phyloP scores from a whole-genome alignment of 1,139 yeast species.

The Protomyces inundatus region DNA sequence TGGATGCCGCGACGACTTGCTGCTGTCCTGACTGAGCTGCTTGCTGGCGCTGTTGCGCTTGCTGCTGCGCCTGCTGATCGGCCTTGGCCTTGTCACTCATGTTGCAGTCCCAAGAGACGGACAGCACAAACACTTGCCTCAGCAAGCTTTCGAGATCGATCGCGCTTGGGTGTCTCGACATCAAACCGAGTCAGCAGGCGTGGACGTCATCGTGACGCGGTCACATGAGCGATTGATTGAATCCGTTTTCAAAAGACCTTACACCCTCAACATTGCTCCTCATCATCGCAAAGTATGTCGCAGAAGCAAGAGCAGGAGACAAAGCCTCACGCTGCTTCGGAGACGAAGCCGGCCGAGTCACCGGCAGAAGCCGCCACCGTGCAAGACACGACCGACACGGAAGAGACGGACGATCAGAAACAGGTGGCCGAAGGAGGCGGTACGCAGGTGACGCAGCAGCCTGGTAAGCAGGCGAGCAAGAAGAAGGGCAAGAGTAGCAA shows the following conservation, averaged over 20 bases:
- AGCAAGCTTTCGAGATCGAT: no score
- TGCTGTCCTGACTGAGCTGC: background rate
- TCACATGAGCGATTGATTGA: no score
- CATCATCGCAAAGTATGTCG: background rate
- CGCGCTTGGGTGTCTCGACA: no score
- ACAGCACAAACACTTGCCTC: no score
- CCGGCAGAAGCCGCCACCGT: no score
- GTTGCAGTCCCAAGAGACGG: no score
- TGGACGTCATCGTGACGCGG: no score
- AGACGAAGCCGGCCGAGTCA: background rate
- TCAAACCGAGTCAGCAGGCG: no score
- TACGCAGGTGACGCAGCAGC: background rate
- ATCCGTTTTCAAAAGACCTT: no score
- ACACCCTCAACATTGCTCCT: no score
- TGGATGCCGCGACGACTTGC: background rate
- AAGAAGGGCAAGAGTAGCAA: background rate
- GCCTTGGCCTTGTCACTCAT: background rate
- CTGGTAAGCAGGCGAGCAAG: background rate
- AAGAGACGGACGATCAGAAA: background rate
- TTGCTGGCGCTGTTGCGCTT: background rate
- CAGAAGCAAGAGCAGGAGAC: background rate
- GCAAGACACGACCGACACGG: no score
- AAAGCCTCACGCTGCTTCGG: background rate
- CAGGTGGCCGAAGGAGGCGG: background rate
- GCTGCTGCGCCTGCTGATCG: background rate